These are phyloP conservation scores for Pisolithus marmoratus DNA, from an alignment of 768 basidiomycete genomes.

Conservation along the genomic window DNA sequence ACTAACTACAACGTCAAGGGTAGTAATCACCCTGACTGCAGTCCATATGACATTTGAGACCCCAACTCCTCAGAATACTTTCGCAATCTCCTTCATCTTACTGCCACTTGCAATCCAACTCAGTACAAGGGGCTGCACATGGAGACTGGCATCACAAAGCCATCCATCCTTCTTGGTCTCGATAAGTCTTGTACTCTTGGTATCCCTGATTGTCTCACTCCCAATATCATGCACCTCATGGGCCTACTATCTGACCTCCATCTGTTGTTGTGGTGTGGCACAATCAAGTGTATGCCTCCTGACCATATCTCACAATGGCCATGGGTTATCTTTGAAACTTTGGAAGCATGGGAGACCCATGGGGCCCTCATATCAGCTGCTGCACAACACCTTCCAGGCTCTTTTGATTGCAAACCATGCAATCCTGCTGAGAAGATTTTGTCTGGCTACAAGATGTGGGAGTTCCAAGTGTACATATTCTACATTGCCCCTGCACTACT, in stretches of 20 bases:
- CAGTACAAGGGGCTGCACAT: neutral
- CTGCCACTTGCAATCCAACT: neutral
- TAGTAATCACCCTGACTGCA: neutral
- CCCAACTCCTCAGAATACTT: neutral
- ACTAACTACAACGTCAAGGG: neutral
- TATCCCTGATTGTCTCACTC: no score
- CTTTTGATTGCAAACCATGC: no score
- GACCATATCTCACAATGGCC: constrained; percentile 20
- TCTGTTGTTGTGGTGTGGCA: constrained; percentile 13
- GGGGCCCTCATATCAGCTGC: constrained; percentile 13
- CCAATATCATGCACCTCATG: no score
- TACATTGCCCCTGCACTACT: no score
- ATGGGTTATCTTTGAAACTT: constrained; percentile 24
- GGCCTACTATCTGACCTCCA: no score
- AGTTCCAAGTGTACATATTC: no score
- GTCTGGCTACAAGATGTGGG: constrained; percentile 21
- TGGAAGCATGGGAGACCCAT: no score
- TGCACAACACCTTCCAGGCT: constrained; percentile 5
- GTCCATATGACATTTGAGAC: neutral
- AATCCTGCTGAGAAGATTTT: no score
- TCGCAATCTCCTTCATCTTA: neutral
- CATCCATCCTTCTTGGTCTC: no score
- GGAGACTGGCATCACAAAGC: neutral
- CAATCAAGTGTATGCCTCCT: neutral
- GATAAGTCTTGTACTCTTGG: constrained; percentile 9